Evolutionary conservation across 345 rosid genomes (phyloP).

Genomic region (Reutealis trisperma): DNA sequence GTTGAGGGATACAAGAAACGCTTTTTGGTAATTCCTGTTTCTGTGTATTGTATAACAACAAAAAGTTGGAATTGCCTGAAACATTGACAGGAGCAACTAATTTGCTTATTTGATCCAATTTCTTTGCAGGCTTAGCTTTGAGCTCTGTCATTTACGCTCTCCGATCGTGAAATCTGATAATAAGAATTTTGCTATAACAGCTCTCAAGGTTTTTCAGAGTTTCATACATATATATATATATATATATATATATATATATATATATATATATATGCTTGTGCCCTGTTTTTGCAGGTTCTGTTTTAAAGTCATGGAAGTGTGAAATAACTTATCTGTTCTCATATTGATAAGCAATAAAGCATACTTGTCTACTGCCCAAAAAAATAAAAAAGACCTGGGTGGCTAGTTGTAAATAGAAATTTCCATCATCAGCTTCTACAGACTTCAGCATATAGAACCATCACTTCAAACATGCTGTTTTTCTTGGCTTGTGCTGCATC

Average conservation of each 20-base stretch:
- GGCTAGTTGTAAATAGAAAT: not conserved
- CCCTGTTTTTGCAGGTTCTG: not conserved
- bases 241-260: too few relatives aligned
- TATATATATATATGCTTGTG: too few relatives aligned
- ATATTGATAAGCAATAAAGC: not conserved
- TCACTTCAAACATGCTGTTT: not conserved
- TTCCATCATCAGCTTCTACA: not conserved
- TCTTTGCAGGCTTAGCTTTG: conserved; percentile 31
- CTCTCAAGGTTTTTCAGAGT: not conserved
- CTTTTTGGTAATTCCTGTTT: conserved; percentile 5
- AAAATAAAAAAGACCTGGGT: too few relatives aligned
- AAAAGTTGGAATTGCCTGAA: not conserved
- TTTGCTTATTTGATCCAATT: not conserved
- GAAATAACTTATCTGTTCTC: too few relatives aligned
- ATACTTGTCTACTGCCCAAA: too few relatives aligned
- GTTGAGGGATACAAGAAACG: conserved; percentile 27
- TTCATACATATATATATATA: too few relatives aligned
- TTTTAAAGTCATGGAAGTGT: not conserved
- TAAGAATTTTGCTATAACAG: not conserved
- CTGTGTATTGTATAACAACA: not conserved
- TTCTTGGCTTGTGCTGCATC: not conserved
- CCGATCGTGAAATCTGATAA: not conserved
- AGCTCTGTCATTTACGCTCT: conserved; percentile 6
- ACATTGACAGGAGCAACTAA: not conserved
- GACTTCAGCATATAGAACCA: not conserved